phyloP scores from a whole-genome alignment of 495 filamentous ascomycete genomes.

The Parathielavia appendiculata region DNA sequence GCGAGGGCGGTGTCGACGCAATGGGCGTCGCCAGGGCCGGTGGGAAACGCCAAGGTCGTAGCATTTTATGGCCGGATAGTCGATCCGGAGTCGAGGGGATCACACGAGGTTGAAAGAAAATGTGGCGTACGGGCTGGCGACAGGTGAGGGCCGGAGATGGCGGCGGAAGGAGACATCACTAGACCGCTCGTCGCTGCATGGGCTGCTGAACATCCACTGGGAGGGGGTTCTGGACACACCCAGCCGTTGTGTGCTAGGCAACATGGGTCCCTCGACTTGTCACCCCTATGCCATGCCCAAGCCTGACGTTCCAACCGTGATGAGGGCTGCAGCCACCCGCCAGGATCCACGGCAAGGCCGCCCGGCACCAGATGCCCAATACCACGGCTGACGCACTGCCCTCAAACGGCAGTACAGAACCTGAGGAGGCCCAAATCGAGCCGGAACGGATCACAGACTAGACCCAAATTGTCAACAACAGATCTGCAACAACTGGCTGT shows the following conservation, averaged over 20 bases:
- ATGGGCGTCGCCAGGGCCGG: not conserved
- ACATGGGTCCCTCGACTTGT: constrained; percentile 33
- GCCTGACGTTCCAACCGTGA: constrained; percentile 22
- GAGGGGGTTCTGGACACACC: constrained; percentile 8
- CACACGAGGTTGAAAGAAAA: constrained; percentile 30
- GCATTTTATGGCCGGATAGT: not conserved
- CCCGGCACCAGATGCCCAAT: constrained; percentile 10
- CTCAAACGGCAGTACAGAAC: constrained; percentile 17
- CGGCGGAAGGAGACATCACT: constrained; percentile 21
- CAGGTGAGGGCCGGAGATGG: constrained; percentile 20
- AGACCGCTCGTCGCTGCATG: constrained; percentile 11
- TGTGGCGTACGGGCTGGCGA: constrained; percentile 30
- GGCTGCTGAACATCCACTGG: not conserved
- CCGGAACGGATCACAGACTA: not conserved
- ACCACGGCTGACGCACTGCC: constrained; percentile 4
- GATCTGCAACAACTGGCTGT: not conserved
- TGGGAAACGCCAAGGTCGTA: not conserved
- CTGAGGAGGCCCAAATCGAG: constrained; percentile 9
- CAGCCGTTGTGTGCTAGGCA: constrained; percentile 16
- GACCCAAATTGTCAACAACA: not conserved
- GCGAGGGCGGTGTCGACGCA: constrained; percentile 10
- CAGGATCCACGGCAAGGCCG: constrained; percentile 8
- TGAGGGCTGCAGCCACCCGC: constrained; percentile 24
- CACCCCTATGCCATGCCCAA: constrained; percentile 16
- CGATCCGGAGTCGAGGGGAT: constrained; percentile 9